These are phyloP conservation scores for Suillus discolor DNA, from an alignment of 768 basidiomycete genomes.

Conservation along the genomic window DNA sequence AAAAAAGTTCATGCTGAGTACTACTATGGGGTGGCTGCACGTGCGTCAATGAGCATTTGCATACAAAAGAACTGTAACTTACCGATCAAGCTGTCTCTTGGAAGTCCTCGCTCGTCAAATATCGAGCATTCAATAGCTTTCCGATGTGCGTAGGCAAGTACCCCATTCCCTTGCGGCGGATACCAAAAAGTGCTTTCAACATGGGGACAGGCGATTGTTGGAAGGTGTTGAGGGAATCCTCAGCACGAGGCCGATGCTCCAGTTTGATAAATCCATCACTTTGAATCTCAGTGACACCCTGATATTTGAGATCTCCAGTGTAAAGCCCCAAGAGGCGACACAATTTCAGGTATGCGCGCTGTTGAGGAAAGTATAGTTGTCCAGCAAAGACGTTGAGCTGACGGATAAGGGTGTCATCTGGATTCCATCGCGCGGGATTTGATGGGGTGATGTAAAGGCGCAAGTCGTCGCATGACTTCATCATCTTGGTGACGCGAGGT, in stretches of 20 bases:
- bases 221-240: slow-evolving; percentile 27
- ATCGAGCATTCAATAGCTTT: slow-evolving; percentile 34
- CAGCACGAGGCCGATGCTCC: slow-evolving; percentile 6
- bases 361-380: slow-evolving; percentile 42
- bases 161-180: slow-evolving; percentile 43
- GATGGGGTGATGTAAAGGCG: slow-evolving; percentile 23
- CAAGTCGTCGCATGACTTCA: slow-evolving; percentile 39
- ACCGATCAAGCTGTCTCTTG: background rate
- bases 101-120: slow-evolving; percentile 30
- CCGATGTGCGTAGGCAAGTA: slow-evolving; percentile 45
- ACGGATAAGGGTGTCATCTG: slow-evolving; percentile 17
- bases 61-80: background rate
- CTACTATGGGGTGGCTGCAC: background rate
- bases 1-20: too few species aligned
- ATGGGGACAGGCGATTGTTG: slow-evolving; percentile 37
- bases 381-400: slow-evolving; percentile 49
- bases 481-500: slow-evolving; percentile 36
- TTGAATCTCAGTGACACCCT: slow-evolving; percentile 39
- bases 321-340: slow-evolving; percentile 41
- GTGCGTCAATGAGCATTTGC: background rate
- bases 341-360: slow-evolving; percentile 33
- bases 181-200: slow-evolving; percentile 19
- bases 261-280: slow-evolving; percentile 25
- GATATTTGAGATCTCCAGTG: slow-evolving; percentile 46
- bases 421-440: slow-evolving; percentile 19